Conservation (phyloP, 768 basidiomycete genomes). For the Dentipellis sp. region DNA sequence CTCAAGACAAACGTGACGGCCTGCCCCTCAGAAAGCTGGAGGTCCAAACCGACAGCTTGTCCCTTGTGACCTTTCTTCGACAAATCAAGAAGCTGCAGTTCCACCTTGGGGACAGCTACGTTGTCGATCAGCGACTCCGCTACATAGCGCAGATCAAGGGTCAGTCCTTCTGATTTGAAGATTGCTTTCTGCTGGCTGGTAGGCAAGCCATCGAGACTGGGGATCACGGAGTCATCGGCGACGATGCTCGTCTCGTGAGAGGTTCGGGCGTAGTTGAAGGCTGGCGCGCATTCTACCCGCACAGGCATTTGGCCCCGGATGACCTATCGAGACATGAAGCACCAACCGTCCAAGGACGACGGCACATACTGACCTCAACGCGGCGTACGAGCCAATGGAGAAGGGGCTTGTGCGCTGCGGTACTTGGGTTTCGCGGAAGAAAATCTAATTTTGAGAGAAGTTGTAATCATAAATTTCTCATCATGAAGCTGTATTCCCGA, state of each 20-base stretch:
- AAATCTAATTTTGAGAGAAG: conserved; percentile 41
- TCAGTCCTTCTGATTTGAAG: conserved; percentile 49
- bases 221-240: conserved; percentile 35
- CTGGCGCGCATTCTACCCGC: conserved; percentile 86
- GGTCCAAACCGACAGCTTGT: conserved; percentile 42
- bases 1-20: conserved; percentile 83
- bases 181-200: conserved; percentile 45
- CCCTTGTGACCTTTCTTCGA: conserved; percentile 71
- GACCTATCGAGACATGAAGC: conserved; percentile 32
- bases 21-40: conserved; percentile 77
- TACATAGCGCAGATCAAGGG: conserved; percentile 73
- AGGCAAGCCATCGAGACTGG: conserved; percentile 12
- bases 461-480: conserved; percentile 3
- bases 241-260: conserved; percentile 56
- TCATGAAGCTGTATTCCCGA: not conserved
- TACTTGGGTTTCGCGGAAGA: conserved; percentile 53
- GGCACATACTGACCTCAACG: conserved; percentile 43
- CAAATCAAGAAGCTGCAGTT: conserved; percentile 55
- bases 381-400: conserved; percentile 81
- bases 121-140: conserved; percentile 46
- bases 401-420: conserved; percentile 44
- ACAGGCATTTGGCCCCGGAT: conserved; percentile 78
- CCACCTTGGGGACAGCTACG: conserved; percentile 40
- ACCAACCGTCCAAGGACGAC: not conserved
- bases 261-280: conserved; percentile 89